A percentile compares a stretch with the other conserved stretches of the same genome.
phyloP scores from a whole-genome alignment of 2,329 filamentous ascomycete species.

The Teratosphaeria destructans region DNA sequence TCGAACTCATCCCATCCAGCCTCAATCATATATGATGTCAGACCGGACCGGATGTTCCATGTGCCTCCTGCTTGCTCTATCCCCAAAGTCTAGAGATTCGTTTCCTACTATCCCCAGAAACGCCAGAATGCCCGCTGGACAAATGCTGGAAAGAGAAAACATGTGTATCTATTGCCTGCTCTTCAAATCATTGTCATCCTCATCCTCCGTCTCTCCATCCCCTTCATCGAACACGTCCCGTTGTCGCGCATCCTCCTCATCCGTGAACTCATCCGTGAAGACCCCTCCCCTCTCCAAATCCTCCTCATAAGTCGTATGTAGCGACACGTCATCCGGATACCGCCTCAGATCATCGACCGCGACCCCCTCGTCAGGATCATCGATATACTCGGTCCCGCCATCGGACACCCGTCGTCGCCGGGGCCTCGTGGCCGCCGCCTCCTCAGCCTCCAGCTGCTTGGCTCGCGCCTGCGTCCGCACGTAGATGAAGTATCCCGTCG shows the following conservation, averaged over 20 bases:
- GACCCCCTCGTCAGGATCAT: constrained; percentile 35
- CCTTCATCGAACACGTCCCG: constrained; percentile 36
- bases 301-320: constrained; percentile 44
- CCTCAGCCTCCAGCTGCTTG: constrained; percentile 37
- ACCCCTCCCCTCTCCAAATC: constrained; percentile 34
- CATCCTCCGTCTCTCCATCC: constrained; percentile 28
- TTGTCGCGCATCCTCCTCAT: constrained; percentile 33
- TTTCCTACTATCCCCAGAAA: neutral
- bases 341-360: constrained; percentile 32
- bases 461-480: constrained; percentile 44
- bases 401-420: constrained; percentile 16
- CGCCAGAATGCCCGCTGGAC: neutral
- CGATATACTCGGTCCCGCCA: constrained; percentile 31
- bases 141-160: neutral
- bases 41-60: neutral
- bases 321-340: constrained; percentile 42
- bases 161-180: neutral
- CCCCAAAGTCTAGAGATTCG: neutral
- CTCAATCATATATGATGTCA: neutral
- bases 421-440: constrained; percentile 23
- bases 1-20: too few relatives aligned
- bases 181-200: constrained; percentile 14
- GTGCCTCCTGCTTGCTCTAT: neutral
- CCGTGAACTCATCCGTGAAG: constrained; percentile 34
- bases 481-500: constrained; percentile 80